phyloP scores from a whole-genome alignment of 306 rosid species.

The Trifolium subterraneum region DNA sequence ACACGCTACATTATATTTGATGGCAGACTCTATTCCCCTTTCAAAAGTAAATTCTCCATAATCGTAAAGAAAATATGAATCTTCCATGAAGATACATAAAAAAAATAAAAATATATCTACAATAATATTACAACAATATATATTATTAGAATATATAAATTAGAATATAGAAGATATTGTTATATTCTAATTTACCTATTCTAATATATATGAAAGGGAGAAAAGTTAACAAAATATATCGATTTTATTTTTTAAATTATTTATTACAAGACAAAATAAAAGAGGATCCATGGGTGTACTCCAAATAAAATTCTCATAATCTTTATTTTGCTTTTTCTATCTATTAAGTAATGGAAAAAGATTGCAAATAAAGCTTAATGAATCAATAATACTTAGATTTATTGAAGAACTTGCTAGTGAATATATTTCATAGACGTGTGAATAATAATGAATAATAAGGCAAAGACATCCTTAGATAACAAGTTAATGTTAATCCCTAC shows the following conservation, averaged over 20 bases:
- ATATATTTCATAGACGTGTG: conserved; percentile 39
- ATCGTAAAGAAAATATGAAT: not conserved
- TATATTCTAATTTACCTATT: too few relatives aligned
- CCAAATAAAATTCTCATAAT: conserved; percentile 36
- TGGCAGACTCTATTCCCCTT: not conserved
- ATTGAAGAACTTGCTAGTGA: conserved; percentile 35
- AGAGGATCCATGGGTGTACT: not conserved
- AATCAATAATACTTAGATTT: conserved; percentile 39
- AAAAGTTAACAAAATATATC: not conserved
- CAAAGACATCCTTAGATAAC: conserved; percentile 18
- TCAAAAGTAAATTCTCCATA: not conserved
- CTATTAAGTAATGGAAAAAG: conserved; percentile 26
- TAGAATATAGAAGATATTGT: too few relatives aligned
- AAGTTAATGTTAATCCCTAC: conserved; percentile 26
- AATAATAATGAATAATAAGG: conserved; percentile 33
- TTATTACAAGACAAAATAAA: not conserved
- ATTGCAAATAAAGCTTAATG: conserved; percentile 40
- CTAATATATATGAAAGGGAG: too few relatives aligned
- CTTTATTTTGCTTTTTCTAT: conserved; percentile 15
- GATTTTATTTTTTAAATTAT: too few relatives aligned
- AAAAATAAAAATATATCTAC: not conserved
- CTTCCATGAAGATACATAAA: not conserved
- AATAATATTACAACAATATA: not conserved
- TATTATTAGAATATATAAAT: too few relatives aligned
- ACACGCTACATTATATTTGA: not conserved